Percentiles rank a stretch among this genome's conserved stretches.
Evolutionary conservation across 352 stramenopile genomes (phyloP).

Genomic region (Globisporangium cylindrosporum): DNA sequence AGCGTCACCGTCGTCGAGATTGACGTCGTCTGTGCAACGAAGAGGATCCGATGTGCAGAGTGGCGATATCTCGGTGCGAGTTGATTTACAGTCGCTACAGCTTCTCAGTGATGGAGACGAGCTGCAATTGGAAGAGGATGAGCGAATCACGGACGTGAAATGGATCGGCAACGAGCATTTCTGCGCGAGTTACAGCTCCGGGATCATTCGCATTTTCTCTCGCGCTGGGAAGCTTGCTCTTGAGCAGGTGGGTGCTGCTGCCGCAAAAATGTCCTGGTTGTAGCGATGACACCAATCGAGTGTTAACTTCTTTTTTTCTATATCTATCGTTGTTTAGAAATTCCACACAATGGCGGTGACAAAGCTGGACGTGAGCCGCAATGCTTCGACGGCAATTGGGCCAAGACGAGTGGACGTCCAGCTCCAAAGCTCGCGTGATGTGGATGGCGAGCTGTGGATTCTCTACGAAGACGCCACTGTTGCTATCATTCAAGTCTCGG

Average conservation of each 20-base stretch:
- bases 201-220: slow-evolving; percentile 59
- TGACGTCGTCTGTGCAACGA: slow-evolving; percentile 1
- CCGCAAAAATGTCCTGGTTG: neutral
- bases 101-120: slow-evolving; percentile 30
- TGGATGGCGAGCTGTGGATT: slow-evolving; percentile 69
- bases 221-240: slow-evolving; percentile 48
- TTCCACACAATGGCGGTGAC: slow-evolving; percentile 40
- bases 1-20: neutral
- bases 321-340: slow-evolving; percentile 26
- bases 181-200: slow-evolving; percentile 51
- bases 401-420: slow-evolving; percentile 29
- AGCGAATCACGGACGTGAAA: slow-evolving; percentile 59
- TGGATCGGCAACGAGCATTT: slow-evolving; percentile 64
- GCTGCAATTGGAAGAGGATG: slow-evolving; percentile 38
- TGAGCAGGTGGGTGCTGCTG: slow-evolving; percentile 32
- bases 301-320: too few species aligned
- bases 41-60: neutral
- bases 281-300: neutral
- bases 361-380: slow-evolving; percentile 55
- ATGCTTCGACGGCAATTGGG: slow-evolving; percentile 27
- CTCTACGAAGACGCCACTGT: slow-evolving; percentile 75
- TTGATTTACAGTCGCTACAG: slow-evolving; percentile 20
- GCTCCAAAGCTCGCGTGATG: slow-evolving; percentile 22
- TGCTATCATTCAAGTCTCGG: slow-evolving; percentile 71
- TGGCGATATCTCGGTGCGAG: neutral